A percentile compares a stretch with the other conserved stretches of the same genome.
These are phyloP conservation scores for Eimeria necatrix DNA, from an alignment of 169 alveolate genomes.

Conservation along the genomic window DNA sequence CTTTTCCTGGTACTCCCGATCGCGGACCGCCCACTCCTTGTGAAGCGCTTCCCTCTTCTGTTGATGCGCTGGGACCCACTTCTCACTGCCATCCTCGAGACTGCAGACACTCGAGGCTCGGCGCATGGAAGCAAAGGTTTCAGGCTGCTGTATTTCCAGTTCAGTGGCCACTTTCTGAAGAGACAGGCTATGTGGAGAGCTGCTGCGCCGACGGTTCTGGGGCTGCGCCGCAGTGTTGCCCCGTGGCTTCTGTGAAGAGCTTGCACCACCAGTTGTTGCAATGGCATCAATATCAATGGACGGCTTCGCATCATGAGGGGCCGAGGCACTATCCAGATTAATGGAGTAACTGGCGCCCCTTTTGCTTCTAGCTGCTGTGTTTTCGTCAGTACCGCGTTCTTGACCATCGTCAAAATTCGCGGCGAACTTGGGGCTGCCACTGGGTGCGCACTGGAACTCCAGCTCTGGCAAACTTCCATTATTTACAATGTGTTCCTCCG, in stretches of 20 bases:
- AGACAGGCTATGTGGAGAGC: slow-evolving; percentile 54
- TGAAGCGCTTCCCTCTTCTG: slow-evolving; percentile 66
- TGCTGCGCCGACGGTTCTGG: slow-evolving; percentile 71
- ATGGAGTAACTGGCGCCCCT: not conserved
- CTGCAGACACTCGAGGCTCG: slow-evolving; percentile 70
- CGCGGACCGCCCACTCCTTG: slow-evolving; percentile 58
- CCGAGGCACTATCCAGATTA: not conserved
- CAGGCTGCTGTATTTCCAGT: not conserved
- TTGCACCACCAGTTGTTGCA: slow-evolving; percentile 1
- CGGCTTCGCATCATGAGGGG: not conserved
- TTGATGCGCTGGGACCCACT: slow-evolving; percentile 63
- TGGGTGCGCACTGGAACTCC: too few species aligned
- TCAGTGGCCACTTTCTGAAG: slow-evolving; percentile 48
- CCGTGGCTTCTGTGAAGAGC: slow-evolving; percentile 4
- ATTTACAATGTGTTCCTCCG: not conserved
- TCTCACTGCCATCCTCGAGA: slow-evolving; percentile 34
- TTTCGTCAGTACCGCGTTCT: not conserved
- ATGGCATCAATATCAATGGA: not conserved
- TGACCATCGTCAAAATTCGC: not conserved
- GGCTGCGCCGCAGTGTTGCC: not conserved
- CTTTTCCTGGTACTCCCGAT: slow-evolving; percentile 72
- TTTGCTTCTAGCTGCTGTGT: not conserved
- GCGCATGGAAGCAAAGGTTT: slow-evolving; percentile 8
- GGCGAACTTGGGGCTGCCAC: too few species aligned
- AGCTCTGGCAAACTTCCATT: not conserved